A percentile compares a stretch with the other conserved stretches of the same genome.
phyloP scores from a whole-genome alignment of 768 basidiomycete genomes.

The Suillus lakei region DNA sequence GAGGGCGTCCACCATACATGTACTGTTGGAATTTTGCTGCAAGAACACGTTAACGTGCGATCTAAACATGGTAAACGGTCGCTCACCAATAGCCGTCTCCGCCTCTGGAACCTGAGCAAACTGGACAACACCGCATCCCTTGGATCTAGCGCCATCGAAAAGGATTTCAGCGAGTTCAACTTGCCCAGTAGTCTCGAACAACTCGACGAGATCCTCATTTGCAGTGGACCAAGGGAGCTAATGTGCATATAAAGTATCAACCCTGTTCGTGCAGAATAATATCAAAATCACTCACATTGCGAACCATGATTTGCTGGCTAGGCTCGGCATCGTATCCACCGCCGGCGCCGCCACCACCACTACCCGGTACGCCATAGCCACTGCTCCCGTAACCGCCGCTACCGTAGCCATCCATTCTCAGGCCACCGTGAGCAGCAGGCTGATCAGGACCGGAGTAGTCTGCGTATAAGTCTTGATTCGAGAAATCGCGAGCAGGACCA shows the following conservation, averaged over 20 bases:
- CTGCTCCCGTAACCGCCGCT: constrained; percentile 48
- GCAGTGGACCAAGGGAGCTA: constrained; percentile 99
- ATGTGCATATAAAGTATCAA: constrained; percentile 1
- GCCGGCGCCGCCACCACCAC: constrained; percentile 26
- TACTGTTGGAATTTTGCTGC: constrained; percentile 93
- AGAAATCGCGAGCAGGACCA: constrained; percentile 70
- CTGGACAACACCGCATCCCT: constrained; percentile 96
- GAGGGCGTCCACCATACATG: constrained; percentile 89
- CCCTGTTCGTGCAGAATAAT: background rate
- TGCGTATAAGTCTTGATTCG: constrained; percentile 88
- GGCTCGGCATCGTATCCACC: constrained; percentile 72
- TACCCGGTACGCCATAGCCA: constrained; percentile 38
- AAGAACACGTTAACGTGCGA: background rate
- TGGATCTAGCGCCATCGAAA: constrained; percentile 89
- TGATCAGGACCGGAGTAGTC: constrained; percentile 92
- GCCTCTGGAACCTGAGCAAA: constrained; percentile 88
- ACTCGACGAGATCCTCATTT: constrained; percentile 96
- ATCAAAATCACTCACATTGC: constrained; percentile 76
- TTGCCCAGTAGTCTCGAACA: constrained; percentile 97
- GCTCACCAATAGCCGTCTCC: constrained; percentile 88
- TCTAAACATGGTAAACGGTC: constrained; percentile 3
- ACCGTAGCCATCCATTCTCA: constrained; percentile 42
- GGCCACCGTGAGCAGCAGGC: constrained; percentile 40
- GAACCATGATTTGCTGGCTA: constrained; percentile 97
- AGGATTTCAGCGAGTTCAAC: constrained; percentile 95